Base-by-base conservation (phyloP, 2,329 filamentous ascomycete species). In the Xylaria sp. region DNA sequence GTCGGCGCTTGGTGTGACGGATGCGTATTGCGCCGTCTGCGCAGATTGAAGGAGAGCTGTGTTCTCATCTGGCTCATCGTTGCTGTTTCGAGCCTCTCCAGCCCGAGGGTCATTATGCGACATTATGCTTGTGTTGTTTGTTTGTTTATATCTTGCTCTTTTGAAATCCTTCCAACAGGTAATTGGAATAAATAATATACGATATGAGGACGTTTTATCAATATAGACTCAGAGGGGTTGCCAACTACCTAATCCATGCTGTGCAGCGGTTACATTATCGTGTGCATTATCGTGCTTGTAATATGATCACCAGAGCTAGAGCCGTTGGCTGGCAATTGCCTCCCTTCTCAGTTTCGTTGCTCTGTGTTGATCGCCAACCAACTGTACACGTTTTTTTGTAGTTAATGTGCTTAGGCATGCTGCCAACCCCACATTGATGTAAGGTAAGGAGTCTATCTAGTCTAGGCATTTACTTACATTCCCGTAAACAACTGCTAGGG, bases 1-100 rank as follows among this genome's bases (percentile, higher is more conserved):
- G 12, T 27, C 58, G 10, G 12, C 37, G 23, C 37, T 44, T 21
- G 62, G 5, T 3, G 13, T 21, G 23, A 25, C 23, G 10, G 50
- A 58, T 5, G 37, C 55, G 23, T 65, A 42, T 32, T 13, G 57
- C 6, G 27, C 6, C 4, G 48, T 58, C 21, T 40, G 37, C 4
- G n/a, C 53, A 3, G 18, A 1, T n/a, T 21, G 25, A 9, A 71
- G 48, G 10, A 71, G 69, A 1, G 64, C 44, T 4, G 69, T 71
- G 18, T 25, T 48, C 35, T 71, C 69, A 44, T 68, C 48, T 3
- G 51, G 67, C 13, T 53, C 21, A n/a, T 50, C 51, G 6, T 63
- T 51, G 47, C 32, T 1, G 29, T 50, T 18, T 9, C 13, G 27
- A 18, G 18, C 5, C 13, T 51, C 42, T 25, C n/a, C 18, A 16